Percentiles rank a stretch among this genome's conserved stretches.
Conservation (phyloP, 176 grass and related monocot genomes). For the Oryza meridionalis region DNA sequence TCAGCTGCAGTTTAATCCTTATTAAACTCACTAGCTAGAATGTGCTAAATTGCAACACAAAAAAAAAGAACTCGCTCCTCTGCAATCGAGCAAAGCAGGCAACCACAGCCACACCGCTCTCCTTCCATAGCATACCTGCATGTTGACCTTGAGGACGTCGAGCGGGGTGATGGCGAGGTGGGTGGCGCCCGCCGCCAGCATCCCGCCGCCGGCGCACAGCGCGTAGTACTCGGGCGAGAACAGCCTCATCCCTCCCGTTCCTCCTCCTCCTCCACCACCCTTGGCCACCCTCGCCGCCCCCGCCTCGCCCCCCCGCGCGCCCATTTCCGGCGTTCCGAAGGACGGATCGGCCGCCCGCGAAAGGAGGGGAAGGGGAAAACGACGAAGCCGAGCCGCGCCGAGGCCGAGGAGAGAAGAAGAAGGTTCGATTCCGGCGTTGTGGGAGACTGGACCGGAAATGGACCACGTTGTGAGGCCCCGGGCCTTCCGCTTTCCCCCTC, state of each 20-base stretch:
- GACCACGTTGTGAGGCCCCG: conserved; percentile 51
- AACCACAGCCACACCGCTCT: too few species aligned
- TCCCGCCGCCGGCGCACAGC: conserved; percentile 81
- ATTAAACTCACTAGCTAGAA: not conserved
- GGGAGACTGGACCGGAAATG: conserved; percentile 61
- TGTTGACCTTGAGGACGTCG: conserved; percentile 97
- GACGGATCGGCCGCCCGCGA: conserved; percentile 15
- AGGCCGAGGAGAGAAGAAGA: not conserved
- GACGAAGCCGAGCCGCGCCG: not conserved
- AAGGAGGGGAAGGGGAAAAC: not conserved
- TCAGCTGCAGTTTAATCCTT: not conserved
- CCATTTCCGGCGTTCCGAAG: conserved; percentile 16
- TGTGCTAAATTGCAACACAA: not conserved
- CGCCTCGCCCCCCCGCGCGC: conserved; percentile 34
- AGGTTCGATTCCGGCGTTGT: conserved; percentile 35
- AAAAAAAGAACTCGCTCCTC: not conserved
- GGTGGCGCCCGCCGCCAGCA: conserved; percentile 85
- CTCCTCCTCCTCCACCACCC: not conserved
- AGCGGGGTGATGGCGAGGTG: conserved; percentile 95
- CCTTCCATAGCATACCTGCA: conserved; percentile 59
- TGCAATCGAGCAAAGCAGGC: not conserved
- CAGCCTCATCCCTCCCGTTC: conserved; percentile 52
- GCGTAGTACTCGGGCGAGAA: conserved; percentile 96
- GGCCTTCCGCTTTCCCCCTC: conserved; percentile 1
- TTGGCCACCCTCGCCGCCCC: conserved; percentile 31